Evolutionary conservation across 768 basidiomycete genomes (phyloP).

Genomic region (Termitomyces sp.): DNA sequence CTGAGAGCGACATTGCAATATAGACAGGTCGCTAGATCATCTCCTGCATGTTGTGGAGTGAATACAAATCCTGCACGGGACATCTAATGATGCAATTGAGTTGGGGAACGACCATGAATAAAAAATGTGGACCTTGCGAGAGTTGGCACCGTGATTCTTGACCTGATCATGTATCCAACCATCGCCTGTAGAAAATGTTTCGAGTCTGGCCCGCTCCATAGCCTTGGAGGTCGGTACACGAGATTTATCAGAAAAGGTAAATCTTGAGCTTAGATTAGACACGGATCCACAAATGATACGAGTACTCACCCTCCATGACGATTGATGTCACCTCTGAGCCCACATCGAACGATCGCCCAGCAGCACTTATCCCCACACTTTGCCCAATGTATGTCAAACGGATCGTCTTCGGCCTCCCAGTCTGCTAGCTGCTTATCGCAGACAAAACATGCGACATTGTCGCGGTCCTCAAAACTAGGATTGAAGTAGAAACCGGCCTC

Average conservation of each 20-base stretch:
- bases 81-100: constrained; percentile 52
- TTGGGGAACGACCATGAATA: neutral
- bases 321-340: constrained; percentile 57
- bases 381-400: constrained; percentile 76
- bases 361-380: constrained; percentile 67
- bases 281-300: neutral
- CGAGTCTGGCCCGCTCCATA: constrained; percentile 72
- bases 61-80: constrained; percentile 87
- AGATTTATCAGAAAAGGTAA: constrained; percentile 51
- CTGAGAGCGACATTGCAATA: constrained; percentile 80
- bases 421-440: constrained; percentile 81
- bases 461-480: constrained; percentile 61
- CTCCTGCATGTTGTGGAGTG: constrained; percentile 62
- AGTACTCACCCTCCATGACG: constrained; percentile 47
- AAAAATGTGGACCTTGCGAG: constrained; percentile 52
- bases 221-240: constrained; percentile 64
- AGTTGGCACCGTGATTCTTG: constrained; percentile 65
- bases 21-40: constrained; percentile 83
- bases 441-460: constrained; percentile 81
- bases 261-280: constrained; percentile 40
- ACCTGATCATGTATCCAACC: constrained; percentile 70
- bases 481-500: constrained; percentile 89
- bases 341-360: constrained; percentile 84
- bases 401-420: constrained; percentile 87
- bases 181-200: constrained; percentile 55